Evolutionary conservation across 208 protist genomes (phyloP), one percentile per base, ranked within the genome.

Genomic region (Balamuthia mandrillaris): DNA sequence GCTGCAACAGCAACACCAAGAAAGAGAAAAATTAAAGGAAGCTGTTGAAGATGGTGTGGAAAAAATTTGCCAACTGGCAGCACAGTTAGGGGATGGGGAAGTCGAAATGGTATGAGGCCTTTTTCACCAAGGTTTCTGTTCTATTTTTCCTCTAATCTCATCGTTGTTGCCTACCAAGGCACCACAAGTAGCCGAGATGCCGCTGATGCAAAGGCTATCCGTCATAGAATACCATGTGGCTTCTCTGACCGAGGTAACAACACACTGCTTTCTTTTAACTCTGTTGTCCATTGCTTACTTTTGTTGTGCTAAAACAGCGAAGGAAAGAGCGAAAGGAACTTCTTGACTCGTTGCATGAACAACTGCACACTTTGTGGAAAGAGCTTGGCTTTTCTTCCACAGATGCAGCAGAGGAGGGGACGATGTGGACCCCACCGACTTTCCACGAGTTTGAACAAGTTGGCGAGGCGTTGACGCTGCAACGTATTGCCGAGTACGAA

Each of bases 401-500:
- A 10, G 16, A 52, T 3, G 41, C 47, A 18, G 18, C 66, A 2
- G 66, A 29, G 35, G 42, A 56, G 42, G 42, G 24, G 2, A 27
- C 47, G 66, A 56, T 54, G 21, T 39, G 42, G 42, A 75, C 47
- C 42, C 66, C 42, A 54, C 47, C 47, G 47, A 24, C 47, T 21
- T 24, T 21, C 42, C 16, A 18, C 42, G 12, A 5, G n/a, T n/a
- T n/a, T n/a, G n/a, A n/a, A n/a, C n/a, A n/a, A n/a, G n/a, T n/a
- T n/a, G n/a, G n/a, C 41, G 66, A 75, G 0, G 42, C 54, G 24
- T 33, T 75, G 24, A 54, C 66, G 21, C 66, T 75, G 35, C 42
- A 75, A 33, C 66, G 66, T 14, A 75, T 75, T n/a, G 66, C 66
- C 5, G 66, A 75, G 24, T 75, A 75, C n/a, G 66, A 75, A 31